These are phyloP conservation scores for Clarireedia homoeocarpa DNA, from an alignment of 2,329 filamentous ascomycete species.

Conservation along the genomic window DNA sequence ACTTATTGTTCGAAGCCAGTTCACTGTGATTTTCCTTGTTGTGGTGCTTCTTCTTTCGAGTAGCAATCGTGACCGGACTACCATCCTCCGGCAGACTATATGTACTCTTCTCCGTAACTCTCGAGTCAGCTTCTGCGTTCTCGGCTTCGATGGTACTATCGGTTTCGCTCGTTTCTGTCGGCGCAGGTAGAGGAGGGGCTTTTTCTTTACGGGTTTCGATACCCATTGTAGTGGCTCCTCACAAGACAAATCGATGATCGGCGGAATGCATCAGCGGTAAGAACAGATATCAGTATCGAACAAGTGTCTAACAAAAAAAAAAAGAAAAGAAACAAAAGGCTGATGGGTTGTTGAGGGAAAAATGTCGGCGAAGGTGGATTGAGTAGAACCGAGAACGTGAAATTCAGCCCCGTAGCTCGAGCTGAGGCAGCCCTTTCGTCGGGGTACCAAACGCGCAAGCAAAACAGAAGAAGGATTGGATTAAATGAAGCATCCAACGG, in stretches of 20 bases:
- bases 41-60: slow-evolving; percentile 52
- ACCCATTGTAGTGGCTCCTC: slow-evolving; percentile 25
- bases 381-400: background rate
- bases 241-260: slow-evolving; percentile 5
- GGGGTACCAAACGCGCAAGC: background rate
- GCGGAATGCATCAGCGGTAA: slow-evolving; percentile 5
- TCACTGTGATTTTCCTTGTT: slow-evolving; percentile 39
- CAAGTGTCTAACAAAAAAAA: background rate
- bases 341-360: background rate
- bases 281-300: background rate
- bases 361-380: background rate
- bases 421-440: background rate
- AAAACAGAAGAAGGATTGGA: background rate
- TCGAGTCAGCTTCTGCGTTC: slow-evolving; percentile 53
- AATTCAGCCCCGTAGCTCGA: background rate
- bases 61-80: slow-evolving; percentile 86
- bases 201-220: slow-evolving; percentile 35
- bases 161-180: slow-evolving; percentile 54
- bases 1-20: slow-evolving; percentile 46
- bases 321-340: background rate
- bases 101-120: slow-evolving; percentile 58
- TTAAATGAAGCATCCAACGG: background rate
- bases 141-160: slow-evolving; percentile 45
- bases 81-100: slow-evolving; percentile 81
- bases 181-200: slow-evolving; percentile 66